Percentiles rank a stretch among this genome's conserved stretches.
Evolutionary conservation across 163 green algal species (phyloP).

Genomic region (Scenedesmus sp.): DNA sequence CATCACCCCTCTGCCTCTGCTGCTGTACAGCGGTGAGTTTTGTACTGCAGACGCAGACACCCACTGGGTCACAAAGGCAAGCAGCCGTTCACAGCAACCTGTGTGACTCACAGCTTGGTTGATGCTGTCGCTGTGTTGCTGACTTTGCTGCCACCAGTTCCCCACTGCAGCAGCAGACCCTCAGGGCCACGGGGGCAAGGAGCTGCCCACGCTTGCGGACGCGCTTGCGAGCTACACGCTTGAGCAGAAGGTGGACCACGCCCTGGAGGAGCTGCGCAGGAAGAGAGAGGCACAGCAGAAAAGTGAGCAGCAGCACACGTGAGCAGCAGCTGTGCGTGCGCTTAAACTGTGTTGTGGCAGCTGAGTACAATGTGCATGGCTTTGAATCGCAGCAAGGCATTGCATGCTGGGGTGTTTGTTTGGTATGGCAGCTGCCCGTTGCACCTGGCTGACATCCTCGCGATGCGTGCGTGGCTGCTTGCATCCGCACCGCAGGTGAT

Average conservation of each 20-base stretch:
- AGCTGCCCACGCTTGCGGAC: constrained; percentile 66
- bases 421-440: not conserved
- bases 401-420: not conserved
- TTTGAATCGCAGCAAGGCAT: not conserved
- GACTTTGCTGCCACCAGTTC: constrained; percentile 56
- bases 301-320: not conserved
- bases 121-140: not conserved
- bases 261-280: constrained; percentile 61
- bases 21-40: too few relatives aligned
- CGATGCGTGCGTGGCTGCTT: not conserved
- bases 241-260: constrained; percentile 65
- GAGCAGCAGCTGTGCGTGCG: not conserved
- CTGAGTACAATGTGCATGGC: not conserved
- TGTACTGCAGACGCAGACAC: too few relatives aligned
- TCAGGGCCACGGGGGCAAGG: constrained; percentile 62
- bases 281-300: constrained; percentile 28
- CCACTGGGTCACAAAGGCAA: too few relatives aligned
- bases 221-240: constrained; percentile 62
- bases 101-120: too few relatives aligned
- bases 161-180: constrained; percentile 65
- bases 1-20: too few relatives aligned
- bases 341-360: not conserved
- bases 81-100: too few relatives aligned
- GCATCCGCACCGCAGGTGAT: not conserved
- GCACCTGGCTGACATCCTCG: not conserved